Percentiles rank a stretch among this genome's conserved stretches.
These are phyloP conservation scores for Tulasnella sp. DNA, from an alignment of 768 basidiomycete species.

Conservation along the genomic window DNA sequence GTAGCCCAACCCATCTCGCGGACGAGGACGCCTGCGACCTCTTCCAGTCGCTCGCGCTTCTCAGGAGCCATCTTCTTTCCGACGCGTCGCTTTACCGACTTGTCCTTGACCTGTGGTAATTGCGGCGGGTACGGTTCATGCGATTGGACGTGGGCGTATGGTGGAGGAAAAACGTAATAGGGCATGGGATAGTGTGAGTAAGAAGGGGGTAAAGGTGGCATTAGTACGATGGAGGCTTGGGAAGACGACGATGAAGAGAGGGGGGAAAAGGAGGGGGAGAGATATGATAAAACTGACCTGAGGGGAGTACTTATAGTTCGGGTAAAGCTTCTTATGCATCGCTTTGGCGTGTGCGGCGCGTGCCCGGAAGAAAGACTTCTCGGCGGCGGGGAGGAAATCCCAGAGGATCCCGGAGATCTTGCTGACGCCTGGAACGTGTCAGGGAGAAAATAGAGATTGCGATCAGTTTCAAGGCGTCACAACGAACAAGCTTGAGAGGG, in stretches of 20 bases:
- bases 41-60: conserved; percentile 32
- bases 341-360: conserved; percentile 38
- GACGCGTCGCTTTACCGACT: conserved; percentile 28
- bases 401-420: conserved; percentile 40
- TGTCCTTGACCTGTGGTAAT: conserved; percentile 31
- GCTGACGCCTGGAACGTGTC: conserved; percentile 36
- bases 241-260: not conserved
- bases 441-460: conserved; percentile 12
- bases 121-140: not conserved
- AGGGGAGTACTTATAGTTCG: conserved; percentile 40
- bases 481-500: not conserved
- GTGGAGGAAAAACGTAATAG: not conserved
- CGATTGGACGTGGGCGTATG: not conserved
- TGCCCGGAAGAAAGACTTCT: conserved; percentile 39
- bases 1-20: conserved; percentile 32
- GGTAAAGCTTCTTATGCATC: conserved; percentile 38
- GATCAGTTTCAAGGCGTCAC: conserved; percentile 20
- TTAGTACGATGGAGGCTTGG: not conserved
- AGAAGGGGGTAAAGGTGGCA: conserved; percentile 17
- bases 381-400: conserved; percentile 36
- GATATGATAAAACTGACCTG: conserved; percentile 27
- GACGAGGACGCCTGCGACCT: conserved; percentile 32
- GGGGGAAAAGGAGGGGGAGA: not conserved
- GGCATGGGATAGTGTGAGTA: not conserved
- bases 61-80: conserved; percentile 34